Base-by-base conservation (phyloP, 1,139 yeast genomes). In the Nakaseomyces delphensis region DNA sequence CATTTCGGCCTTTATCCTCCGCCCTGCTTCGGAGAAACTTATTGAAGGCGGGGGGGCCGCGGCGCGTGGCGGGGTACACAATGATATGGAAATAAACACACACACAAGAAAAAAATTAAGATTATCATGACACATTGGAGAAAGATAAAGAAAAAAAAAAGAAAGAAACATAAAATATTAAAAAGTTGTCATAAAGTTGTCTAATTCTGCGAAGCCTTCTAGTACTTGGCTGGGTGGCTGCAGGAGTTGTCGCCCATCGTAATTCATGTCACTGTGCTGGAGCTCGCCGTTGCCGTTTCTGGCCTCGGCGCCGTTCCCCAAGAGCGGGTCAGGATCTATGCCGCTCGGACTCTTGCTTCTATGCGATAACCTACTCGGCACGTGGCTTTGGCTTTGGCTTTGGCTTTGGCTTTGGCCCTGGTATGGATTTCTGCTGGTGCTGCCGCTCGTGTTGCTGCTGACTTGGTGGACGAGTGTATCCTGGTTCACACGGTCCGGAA, bases 191-290 rank as follows among this genome's bases (percentile, higher is more conserved):
- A 58, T 52, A 36, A 58, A 51, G 42, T 54, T 54, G 46, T 57
- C 62, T 42, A 58, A 43, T 32, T 57, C 62, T 9, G 56, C 54
- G 38, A 55, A 56, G 6, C 52, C 51, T 43, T 52, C 54, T n/a
- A 54, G 40, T 16, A 53, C 38, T 30, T 54, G 55, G 18, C 51
- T 51, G 18, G 56, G 56, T 6, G 55, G 50, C n/a, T n/a, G n/a
- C n/a, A n/a, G n/a, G n/a, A n/a, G n/a, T n/a, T n/a, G n/a, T n/a
- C n/a, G n/a, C n/a, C n/a, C n/a, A n/a, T n/a, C n/a, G n/a, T n/a
- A n/a, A n/a, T n/a, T n/a, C n/a, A n/a, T n/a, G n/a, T n/a, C n/a
- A n/a, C n/a, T n/a, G n/a, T n/a, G n/a, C n/a, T n/a, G n/a, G n/a
- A n/a, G n/a, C n/a, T n/a, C n/a, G n/a, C n/a, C n/a, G n/a, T n/a